phyloP scores from a whole-genome alignment of 768 basidiomycete species.

The Filobasidium floriforme region DNA sequence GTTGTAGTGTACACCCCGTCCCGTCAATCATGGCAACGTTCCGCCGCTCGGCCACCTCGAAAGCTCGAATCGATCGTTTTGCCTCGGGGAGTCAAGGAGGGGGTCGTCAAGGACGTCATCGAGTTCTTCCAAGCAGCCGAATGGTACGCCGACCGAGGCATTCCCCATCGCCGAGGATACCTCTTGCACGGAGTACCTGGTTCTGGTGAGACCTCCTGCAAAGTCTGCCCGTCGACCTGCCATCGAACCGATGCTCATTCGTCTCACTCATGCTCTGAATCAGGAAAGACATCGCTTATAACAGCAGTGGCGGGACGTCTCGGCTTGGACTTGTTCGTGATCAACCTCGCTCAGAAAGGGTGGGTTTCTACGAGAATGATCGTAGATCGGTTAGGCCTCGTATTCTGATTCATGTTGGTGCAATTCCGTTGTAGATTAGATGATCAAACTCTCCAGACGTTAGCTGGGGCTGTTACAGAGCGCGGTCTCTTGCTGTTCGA shows the following conservation, averaged over 20 bases:
- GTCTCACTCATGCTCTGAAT: too few relatives aligned
- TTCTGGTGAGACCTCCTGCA: slow-evolving; percentile 67
- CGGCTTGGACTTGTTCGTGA: slow-evolving; percentile 83
- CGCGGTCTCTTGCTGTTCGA: slow-evolving; percentile 80
- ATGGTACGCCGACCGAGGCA: slow-evolving; percentile 42
- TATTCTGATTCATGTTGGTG: not conserved
- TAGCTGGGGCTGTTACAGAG: slow-evolving; percentile 80
- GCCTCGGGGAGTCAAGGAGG: slow-evolving; percentile 31
- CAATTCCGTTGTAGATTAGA: slow-evolving; percentile 39
- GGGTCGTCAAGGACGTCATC: slow-evolving; percentile 31
- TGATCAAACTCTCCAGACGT: slow-evolving; percentile 72
- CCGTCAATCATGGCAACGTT: slow-evolving; percentile 16
- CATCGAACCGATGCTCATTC: too few relatives aligned
- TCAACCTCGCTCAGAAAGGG: slow-evolving; percentile 45
- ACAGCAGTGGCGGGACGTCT: slow-evolving; percentile 82
- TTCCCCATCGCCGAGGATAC: slow-evolving; percentile 37
- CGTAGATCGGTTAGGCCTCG: not conserved
- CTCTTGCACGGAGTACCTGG: slow-evolving; percentile 22
- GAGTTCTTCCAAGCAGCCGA: slow-evolving; percentile 33
- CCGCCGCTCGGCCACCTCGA: slow-evolving; percentile 27
- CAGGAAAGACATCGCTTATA: too few relatives aligned
- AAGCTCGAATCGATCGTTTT: slow-evolving; percentile 38
- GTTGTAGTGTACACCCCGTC: slow-evolving; percentile 10
- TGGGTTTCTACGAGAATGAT: slow-evolving; percentile 8
- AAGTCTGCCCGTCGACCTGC: too few relatives aligned